phyloP scores from a whole-genome alignment of 768 basidiomycete genomes.

The Suillus fuscotomentosus region DNA sequence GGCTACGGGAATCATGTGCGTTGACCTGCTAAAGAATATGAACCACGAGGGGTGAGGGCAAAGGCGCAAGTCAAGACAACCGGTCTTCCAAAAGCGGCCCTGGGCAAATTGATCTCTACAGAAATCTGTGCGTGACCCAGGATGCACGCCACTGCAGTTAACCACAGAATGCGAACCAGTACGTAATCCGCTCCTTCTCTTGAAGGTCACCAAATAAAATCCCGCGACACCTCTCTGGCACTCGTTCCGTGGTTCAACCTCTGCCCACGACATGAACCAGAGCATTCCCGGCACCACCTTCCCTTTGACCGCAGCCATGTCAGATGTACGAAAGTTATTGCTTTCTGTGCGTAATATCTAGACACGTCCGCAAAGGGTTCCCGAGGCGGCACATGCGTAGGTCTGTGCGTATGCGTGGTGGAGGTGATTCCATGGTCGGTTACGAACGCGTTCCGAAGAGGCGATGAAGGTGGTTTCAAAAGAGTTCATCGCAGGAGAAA shows the following conservation, averaged over 20 bases:
- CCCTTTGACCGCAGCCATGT: constrained; percentile 30
- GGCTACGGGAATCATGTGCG: constrained; percentile 40
- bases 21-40: constrained; percentile 28
- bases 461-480: constrained; percentile 34
- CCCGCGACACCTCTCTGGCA: constrained; percentile 54
- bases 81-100: constrained; percentile 24
- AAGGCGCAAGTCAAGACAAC: constrained; percentile 6
- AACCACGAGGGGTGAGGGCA: constrained; percentile 19
- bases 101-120: constrained; percentile 25
- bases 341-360: constrained; percentile 25
- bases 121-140: constrained; percentile 38
- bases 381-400: constrained; percentile 52
- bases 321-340: constrained; percentile 23
- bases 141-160: constrained; percentile 3
- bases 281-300: constrained; percentile 51
- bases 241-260: constrained; percentile 11
- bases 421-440: constrained; percentile 18
- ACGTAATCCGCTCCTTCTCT: constrained; percentile 41
- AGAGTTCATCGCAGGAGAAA: constrained; percentile 42
- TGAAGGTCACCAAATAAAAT: constrained; percentile 19
- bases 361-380: constrained; percentile 37
- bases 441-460: constrained; percentile 52
- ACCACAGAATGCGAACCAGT: constrained; percentile 26
- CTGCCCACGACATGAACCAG: constrained; percentile 29
- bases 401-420: constrained; percentile 38